A percentile compares a stretch with the other conserved stretches of the same genome.
Conservation (phyloP, 495 filamentous ascomycete genomes). For the Jackrogersella multiformis region DNA sequence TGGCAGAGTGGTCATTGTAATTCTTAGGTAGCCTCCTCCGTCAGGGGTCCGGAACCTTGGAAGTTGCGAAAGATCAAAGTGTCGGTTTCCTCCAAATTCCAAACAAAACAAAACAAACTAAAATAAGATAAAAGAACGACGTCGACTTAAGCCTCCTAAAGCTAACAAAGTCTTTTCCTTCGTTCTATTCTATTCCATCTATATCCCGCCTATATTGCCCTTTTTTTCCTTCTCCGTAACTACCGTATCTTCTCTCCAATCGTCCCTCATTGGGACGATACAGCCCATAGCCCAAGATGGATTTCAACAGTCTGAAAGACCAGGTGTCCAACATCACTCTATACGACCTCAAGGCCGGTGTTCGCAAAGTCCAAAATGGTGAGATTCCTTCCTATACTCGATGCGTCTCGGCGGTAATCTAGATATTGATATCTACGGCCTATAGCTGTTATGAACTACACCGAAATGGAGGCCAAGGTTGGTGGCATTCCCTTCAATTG, state of each 20-base stretch:
- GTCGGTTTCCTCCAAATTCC: slow-evolving; percentile 29
- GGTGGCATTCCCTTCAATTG: slow-evolving; percentile 45
- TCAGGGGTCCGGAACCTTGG: slow-evolving; percentile 25
- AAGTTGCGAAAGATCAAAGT: slow-evolving; percentile 25
- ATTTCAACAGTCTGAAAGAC: slow-evolving; percentile 84
- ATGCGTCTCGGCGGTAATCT: slow-evolving; percentile 4
- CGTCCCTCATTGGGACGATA: slow-evolving; percentile 31
- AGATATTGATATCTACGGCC: slow-evolving; percentile 28
- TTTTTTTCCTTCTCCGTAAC: background rate
- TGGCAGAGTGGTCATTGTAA: slow-evolving; percentile 28
- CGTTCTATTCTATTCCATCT: background rate
- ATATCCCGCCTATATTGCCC: background rate
- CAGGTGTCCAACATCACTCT: slow-evolving; percentile 92
- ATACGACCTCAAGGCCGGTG: slow-evolving; percentile 97
- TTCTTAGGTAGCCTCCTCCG: no score
- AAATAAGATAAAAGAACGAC: background rate
- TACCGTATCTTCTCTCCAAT: background rate
- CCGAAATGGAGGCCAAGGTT: slow-evolving; percentile 99
- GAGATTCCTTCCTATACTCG: slow-evolving; percentile 40
- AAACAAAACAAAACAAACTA: no score
- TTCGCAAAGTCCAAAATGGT: slow-evolving; percentile 99
- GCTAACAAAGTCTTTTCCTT: background rate
- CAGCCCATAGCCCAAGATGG: slow-evolving; percentile 64
- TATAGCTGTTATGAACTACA: slow-evolving; percentile 98
- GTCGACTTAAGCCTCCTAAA: background rate